Conservation (phyloP, 78 protist species). For the Protostelium mycophagum region DNA sequence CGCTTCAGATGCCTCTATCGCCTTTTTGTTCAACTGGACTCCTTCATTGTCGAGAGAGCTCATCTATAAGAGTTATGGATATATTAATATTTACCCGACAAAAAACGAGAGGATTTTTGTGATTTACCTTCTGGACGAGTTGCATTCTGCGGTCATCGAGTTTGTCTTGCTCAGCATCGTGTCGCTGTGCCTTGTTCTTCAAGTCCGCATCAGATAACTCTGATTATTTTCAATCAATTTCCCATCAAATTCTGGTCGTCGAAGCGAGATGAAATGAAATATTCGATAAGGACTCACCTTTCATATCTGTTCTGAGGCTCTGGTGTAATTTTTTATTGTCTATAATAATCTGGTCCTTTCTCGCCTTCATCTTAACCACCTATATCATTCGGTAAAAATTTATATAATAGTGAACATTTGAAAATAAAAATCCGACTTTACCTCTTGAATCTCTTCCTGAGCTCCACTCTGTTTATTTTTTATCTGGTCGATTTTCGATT, state of each 20-base stretch:
- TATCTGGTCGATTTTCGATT: not conserved
- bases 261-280: not conserved
- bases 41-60: not conserved
- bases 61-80: too few species aligned
- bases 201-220: not conserved
- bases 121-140: not conserved
- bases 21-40: not conserved
- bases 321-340: not conserved
- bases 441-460: not conserved
- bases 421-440: not conserved
- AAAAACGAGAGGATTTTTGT: too few species aligned
- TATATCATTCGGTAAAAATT: too few species aligned
- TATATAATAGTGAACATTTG: not conserved
- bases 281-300: not conserved
- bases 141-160: not conserved
- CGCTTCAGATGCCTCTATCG: not conserved
- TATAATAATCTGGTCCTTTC: not conserved
- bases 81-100: too few species aligned
- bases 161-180: not conserved
- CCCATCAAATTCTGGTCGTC: too few species aligned
- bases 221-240: too few species aligned
- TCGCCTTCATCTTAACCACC: not conserved
- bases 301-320: not conserved
- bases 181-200: not conserved
- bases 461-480: not conserved